Base-by-base conservation (phyloP, 345 rosid genomes). In the Clausena lansium region DNA sequence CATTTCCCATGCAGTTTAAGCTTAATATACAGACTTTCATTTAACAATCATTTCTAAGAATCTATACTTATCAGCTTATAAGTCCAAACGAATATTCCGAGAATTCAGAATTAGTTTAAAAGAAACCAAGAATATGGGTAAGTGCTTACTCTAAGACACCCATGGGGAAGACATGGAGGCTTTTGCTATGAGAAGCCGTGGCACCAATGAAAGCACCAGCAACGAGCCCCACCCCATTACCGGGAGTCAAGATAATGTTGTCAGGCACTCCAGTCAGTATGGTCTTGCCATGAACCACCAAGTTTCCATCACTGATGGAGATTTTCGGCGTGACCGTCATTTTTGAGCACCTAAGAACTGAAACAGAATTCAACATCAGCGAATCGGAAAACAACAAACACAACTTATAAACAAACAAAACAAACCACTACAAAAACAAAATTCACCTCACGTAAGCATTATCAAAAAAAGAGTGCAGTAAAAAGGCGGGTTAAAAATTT, bases 231-330 rank as follows among this genome's bases (percentile, higher is more conserved):
- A 79, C 79, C 47, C 97, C 91, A 0, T 94, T 80, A 0, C 89
- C 92, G 4, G 97, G 92, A 57, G 95, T 96, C 77, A 96, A 80
- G 20, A 91, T 78, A 25, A 96, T 84, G 86, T 91, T 96, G 68
- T 90, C 94, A 2, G 99, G 95, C 57, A 96, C 92, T 72, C 98
- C 97, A 6, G 89, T 96, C 20, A 96, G 79, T 9, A 96, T 86
- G 68, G 97, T 92, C 88, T 94, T 96, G 61, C 99, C 98, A 67
- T 92, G 97, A 80, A 91, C 98, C 85, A 96, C 90, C 50, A 96
- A 92, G 86, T 87, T 87, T 71, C 97, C 92, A 50, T 91, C 92
- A 54, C 82, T 90, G 84, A 96, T 86, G 24, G 91, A 90, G 83
- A 94, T 94, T 38, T 70, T 82, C 19, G 97, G 89, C 13, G 94